Evolutionary conservation across 768 basidiomycete genomes (phyloP).

Genomic region (Mycena rosella): DNA sequence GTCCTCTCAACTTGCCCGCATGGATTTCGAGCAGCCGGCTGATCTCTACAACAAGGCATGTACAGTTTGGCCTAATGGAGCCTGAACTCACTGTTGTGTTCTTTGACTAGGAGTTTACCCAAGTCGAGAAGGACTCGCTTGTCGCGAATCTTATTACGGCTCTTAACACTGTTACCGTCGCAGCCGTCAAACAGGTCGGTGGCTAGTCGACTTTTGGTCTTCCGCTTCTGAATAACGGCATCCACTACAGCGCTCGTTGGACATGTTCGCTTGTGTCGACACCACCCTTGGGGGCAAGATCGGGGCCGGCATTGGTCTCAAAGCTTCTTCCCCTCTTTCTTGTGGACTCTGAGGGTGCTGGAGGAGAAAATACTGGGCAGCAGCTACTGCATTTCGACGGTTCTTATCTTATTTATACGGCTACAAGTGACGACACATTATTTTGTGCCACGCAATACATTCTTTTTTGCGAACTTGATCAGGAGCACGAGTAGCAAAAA

Average conservation of each 20-base stretch:
- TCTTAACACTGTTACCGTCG: constrained; percentile 17
- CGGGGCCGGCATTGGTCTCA: constrained; percentile 19
- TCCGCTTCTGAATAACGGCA: background rate
- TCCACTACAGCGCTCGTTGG: constrained; percentile 26
- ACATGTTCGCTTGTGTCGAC: constrained; percentile 37
- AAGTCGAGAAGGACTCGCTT: constrained; percentile 26
- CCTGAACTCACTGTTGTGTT: too few species aligned
- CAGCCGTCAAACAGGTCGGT: constrained; percentile 28
- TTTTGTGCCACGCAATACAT: too few species aligned
- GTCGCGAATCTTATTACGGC: constrained; percentile 29
- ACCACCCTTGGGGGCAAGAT: constrained; percentile 17
- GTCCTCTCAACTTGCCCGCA: constrained; percentile 21
- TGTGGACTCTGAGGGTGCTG: constrained; percentile 28
- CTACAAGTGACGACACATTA: too few species aligned
- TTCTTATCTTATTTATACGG: too few species aligned
- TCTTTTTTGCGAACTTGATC: too few species aligned
- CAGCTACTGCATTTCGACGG: too few species aligned
- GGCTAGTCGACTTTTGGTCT: background rate
- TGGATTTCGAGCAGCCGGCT: constrained; percentile 34
- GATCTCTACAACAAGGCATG: constrained; percentile 27
- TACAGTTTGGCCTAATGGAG: too few species aligned
- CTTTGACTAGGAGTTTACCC: constrained; percentile 34
- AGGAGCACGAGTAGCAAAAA: too few species aligned
- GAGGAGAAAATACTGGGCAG: too few species aligned
- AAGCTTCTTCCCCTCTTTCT: constrained; percentile 14